Percentiles rank a stretch among this genome's conserved stretches.
These are phyloP conservation scores for Penicillium manginii DNA, from an alignment of 495 filamentous ascomycete genomes.

Conservation along the genomic window DNA sequence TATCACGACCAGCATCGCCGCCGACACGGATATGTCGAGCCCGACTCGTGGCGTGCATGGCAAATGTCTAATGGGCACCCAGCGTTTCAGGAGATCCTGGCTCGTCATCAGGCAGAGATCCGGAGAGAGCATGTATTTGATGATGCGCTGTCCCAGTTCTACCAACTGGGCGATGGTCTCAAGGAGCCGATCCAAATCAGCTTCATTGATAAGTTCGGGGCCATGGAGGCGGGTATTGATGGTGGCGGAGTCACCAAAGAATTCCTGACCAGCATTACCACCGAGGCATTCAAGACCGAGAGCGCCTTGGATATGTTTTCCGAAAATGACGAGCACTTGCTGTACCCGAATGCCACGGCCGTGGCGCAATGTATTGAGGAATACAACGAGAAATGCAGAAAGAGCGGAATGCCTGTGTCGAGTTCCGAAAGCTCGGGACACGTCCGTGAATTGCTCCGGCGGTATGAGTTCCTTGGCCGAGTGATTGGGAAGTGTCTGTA, in stretches of 20 bases:
- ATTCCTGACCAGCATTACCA: slow-evolving; percentile 89
- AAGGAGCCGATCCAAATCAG: slow-evolving; percentile 98
- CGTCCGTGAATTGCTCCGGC: slow-evolving; percentile 65
- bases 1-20: slow-evolving; percentile 76
- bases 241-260: slow-evolving; percentile 98
- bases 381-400: slow-evolving; percentile 42
- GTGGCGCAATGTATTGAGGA: slow-evolving; percentile 72
- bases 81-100: slow-evolving; percentile 54
- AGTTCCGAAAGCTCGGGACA: slow-evolving; percentile 58
- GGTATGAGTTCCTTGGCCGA: slow-evolving; percentile 91
- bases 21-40: slow-evolving; percentile 74
- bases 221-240: slow-evolving; percentile 90
- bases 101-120: slow-evolving; percentile 80
- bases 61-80: slow-evolving; percentile 39
- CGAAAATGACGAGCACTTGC: slow-evolving; percentile 84
- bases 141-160: slow-evolving; percentile 86
- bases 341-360: slow-evolving; percentile 85
- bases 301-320: slow-evolving; percentile 65
- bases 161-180: slow-evolving; percentile 75
- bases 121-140: slow-evolving; percentile 78
- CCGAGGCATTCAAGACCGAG: slow-evolving; percentile 75
- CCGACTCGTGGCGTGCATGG: slow-evolving; percentile 76
- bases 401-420: slow-evolving; percentile 54
- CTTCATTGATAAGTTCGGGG: slow-evolving; percentile 90
- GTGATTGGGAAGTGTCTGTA: slow-evolving; percentile 97